Evolutionary conservation across 176 grass and related monocot species (phyloP), one percentile per base, ranked within the genome.

Genomic region (Triticum dicoccoides): DNA sequence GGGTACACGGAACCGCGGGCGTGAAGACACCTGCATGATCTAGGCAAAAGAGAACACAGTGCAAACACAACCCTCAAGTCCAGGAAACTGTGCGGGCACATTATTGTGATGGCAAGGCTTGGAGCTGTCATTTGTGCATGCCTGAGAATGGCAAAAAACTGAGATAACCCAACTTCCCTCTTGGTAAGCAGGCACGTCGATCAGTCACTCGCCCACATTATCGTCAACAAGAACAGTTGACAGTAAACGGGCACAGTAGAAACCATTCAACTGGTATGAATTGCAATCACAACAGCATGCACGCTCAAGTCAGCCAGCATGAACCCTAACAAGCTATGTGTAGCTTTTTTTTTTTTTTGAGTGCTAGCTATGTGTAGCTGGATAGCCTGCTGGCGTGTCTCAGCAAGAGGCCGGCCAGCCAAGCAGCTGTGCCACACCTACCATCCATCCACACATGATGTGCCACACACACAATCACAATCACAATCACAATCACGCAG

Each of bases 321-420:
- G 38, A 80, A 63, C 81, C 89, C 75, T 88, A 80, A 49, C 44
- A 3, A 56, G 62, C 65, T 76, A 81, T 23, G 72, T 17, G 5
- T 8, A 18, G 54, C 38, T 80, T 25, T 25, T 25, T 25, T 25
- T 24, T 25, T 25, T 25, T 25, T 25, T 25, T 25, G 24, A 25
- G 24, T 25, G 24, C 24, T 25, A 56, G 62, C 65, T 76, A 81
- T 23, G 72, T 17, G 5, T 8, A 18, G 54, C 38, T 80, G 54
- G 58, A 34, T 65, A 56, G 49, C 45, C 25, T 83, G 73, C 76
- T 92, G 79, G 5, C 44, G 76, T 79, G 87, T 79, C 80, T 80
- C 78, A 87, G 70, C 76, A 84, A 87, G 80, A 76, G 25, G 80
- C 74, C 87, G 81, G 52, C 52, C 87, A 90, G 52, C 52, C 18